Conservation (phyloP, 2,329 filamentous ascomycete species). For the Penicillium frequentans region DNA sequence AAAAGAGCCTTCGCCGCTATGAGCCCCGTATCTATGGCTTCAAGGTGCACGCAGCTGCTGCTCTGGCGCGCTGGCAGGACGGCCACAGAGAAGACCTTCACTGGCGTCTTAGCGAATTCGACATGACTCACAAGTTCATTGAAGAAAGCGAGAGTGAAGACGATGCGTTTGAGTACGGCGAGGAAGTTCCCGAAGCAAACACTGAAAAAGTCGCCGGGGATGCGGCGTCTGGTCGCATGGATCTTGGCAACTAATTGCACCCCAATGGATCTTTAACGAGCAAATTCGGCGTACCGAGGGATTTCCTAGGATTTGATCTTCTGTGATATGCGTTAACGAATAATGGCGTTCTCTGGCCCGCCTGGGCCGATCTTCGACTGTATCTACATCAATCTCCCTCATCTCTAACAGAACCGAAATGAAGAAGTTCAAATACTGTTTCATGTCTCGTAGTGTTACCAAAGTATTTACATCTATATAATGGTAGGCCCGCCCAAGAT, state of each 20-base stretch:
- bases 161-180: slow-evolving; percentile 46
- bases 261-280: slow-evolving; percentile 11
- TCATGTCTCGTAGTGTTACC: neutral
- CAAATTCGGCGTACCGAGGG: slow-evolving; percentile 30
- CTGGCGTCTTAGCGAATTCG: slow-evolving; percentile 65
- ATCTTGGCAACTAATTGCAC: slow-evolving; percentile 32
- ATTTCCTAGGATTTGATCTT: slow-evolving; percentile 20
- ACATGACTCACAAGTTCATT: slow-evolving; percentile 74
- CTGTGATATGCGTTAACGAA: slow-evolving; percentile 24
- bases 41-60: slow-evolving; percentile 86
- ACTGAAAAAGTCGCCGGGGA: slow-evolving; percentile 27
- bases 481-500: neutral
- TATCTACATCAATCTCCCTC: slow-evolving; percentile 20
- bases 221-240: slow-evolving; percentile 38
- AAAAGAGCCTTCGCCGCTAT: slow-evolving; percentile 83
- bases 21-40: slow-evolving; percentile 92
- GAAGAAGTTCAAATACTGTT: neutral
- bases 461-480: neutral
- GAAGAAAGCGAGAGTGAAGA: slow-evolving; percentile 67
- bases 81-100: slow-evolving; percentile 79
- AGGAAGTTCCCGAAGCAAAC: slow-evolving; percentile 41
- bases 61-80: slow-evolving; percentile 89
- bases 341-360: slow-evolving; percentile 29
- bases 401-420: slow-evolving; percentile 7
- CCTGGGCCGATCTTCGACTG: slow-evolving; percentile 17